Evolutionary conservation across 2,329 filamentous ascomycete genomes (phyloP).

Genomic region (Colletotrichum lupini): DNA sequence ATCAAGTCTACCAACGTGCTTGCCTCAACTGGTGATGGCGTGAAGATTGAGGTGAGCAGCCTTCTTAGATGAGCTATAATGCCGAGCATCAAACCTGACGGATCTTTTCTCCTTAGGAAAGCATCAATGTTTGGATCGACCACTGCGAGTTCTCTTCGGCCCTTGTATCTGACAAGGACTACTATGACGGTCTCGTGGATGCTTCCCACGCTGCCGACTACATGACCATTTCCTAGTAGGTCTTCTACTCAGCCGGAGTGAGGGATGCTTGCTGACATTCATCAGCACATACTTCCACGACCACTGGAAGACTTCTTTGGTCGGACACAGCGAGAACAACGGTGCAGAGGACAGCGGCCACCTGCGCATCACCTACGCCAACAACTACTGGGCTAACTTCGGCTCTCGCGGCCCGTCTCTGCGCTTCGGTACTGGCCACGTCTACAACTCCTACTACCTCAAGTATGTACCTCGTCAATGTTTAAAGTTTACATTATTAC

Average conservation of each 20-base stretch:
- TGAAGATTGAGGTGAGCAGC: slow-evolving; percentile 40
- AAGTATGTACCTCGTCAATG: slow-evolving; percentile 5
- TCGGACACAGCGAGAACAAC: slow-evolving; percentile 72
- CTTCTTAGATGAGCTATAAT: fast-evolving
- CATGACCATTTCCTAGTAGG: slow-evolving; percentile 51
- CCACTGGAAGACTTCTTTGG: slow-evolving; percentile 71
- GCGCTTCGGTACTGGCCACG: slow-evolving; percentile 71
- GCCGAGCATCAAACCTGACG: slow-evolving; percentile 45
- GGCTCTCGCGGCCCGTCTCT: slow-evolving; percentile 69
- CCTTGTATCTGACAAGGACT: slow-evolving; percentile 52
- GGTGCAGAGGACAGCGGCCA: slow-evolving; percentile 66
- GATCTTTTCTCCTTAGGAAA: slow-evolving; percentile 60
- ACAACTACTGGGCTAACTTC: slow-evolving; percentile 71
- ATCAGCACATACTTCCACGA: slow-evolving; percentile 51
- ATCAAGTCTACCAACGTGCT: slow-evolving; percentile 56
- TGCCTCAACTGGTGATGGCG: slow-evolving; percentile 52
- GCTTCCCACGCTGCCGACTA: slow-evolving; percentile 56
- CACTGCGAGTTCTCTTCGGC: slow-evolving; percentile 54
- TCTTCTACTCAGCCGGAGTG: not conserved
- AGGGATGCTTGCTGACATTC: not conserved
- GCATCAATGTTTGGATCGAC: slow-evolving; percentile 61
- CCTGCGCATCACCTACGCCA: slow-evolving; percentile 68
- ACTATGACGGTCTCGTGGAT: slow-evolving; percentile 56
- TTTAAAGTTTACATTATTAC: no score
- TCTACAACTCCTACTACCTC: slow-evolving; percentile 55